These are phyloP conservation scores for Fusarium ramigenum DNA, from an alignment of 2,329 filamentous ascomycete genomes.

Conservation along the genomic window DNA sequence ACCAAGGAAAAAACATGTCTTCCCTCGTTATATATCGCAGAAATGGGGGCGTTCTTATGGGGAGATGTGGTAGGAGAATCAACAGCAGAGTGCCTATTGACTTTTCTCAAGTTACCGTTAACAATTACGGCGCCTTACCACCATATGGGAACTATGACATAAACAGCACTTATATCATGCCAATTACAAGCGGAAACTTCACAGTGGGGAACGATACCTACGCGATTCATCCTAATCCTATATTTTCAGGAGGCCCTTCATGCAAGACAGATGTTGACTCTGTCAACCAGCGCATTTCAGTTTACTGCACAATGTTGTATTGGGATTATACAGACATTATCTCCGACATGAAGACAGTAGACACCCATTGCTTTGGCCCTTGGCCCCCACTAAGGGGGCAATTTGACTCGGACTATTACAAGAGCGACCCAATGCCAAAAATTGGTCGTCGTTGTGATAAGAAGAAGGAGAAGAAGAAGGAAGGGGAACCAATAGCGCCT, in stretches of 20 bases:
- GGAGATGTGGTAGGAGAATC: accelerated
- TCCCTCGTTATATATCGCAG: accelerated
- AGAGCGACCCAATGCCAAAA: background rate
- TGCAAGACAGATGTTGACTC: background rate
- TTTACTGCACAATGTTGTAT: accelerated
- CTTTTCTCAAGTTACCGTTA: background rate
- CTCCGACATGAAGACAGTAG: too few relatives aligned
- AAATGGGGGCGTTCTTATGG: accelerated
- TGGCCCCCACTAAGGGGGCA: accelerated
- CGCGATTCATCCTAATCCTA: accelerated
- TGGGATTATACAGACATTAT: background rate
- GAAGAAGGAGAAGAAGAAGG: background rate
- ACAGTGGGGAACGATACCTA: accelerated
- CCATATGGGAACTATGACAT: background rate
- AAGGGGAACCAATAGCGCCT: too few relatives aligned
- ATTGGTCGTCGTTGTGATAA: background rate
- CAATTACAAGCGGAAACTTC: background rate
- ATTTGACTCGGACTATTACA: background rate
- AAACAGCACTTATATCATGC: accelerated
- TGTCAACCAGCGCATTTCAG: accelerated
- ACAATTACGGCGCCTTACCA: accelerated
- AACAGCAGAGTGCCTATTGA: accelerated
- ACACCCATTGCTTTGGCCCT: accelerated
- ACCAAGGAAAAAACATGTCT: accelerated
- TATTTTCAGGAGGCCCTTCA: background rate